Base-by-base conservation (phyloP, 2,329 filamentous ascomycete genomes). In the Scolecobasidium constrictum region DNA sequence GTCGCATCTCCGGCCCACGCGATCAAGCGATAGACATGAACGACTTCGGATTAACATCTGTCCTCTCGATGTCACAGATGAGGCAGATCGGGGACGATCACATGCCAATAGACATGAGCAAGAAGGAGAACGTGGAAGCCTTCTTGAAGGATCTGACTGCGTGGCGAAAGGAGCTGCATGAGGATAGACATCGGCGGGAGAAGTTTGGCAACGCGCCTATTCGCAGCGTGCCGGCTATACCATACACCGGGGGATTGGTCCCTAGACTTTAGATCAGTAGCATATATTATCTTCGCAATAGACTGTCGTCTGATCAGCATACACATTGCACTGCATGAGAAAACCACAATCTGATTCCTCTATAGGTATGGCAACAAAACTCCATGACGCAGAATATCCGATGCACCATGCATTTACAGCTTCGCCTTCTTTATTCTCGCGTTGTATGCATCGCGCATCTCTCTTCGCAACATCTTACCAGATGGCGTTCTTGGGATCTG, bases 391-490 rank as follows among this genome's bases (percentile, higher is more conserved):
- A n/a, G n/a, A n/a, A n/a, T n/a, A n/a, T n/a, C n/a, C n/a, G n/a
- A n/a, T n/a, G n/a, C n/a, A n/a, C n/a, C n/a, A n/a, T n/a, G n/a
- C n/a, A n/a, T 9, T 42, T 17, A 42, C n/a, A 42, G 18, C 18
- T 42, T 42, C 19, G 39, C 21, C 22, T 35, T 49, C 48, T 55
- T 54, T 33, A 41, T 6, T 16, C 39, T 69, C 56, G 80, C 78
- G 65, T 71, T 83, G 63, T 92, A 85, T 54, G 75, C 73, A 54
- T 92, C 86, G 34, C 83, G 70, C 51, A 93, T 61, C 37, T 83
- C 58, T 42, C 77, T 71, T 38, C 77, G 59, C 48, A 80, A 53
- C 46, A 80, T 79, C 68, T 80, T 80, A 1, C 76, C 76, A 46
- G 71, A 75, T 0, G 75, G 72, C 34, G 68, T 75, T 61, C 78